These are phyloP conservation scores for Austroboletus novae-zelandiae DNA, from an alignment of 1,284 basidiomycete genomes.

Conservation along the genomic window DNA sequence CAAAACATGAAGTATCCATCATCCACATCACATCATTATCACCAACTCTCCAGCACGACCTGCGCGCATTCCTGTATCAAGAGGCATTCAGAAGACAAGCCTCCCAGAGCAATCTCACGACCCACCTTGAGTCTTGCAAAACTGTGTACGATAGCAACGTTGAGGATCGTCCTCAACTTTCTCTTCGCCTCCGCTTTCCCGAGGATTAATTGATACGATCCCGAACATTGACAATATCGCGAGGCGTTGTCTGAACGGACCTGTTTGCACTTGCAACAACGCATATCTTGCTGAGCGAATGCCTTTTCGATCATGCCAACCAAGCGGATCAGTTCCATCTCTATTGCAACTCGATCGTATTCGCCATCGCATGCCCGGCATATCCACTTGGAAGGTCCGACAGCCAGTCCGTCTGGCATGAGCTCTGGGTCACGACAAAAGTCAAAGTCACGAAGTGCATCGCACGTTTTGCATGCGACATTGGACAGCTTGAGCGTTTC, in stretches of 20 bases:
- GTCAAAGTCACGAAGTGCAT: conserved; percentile 88
- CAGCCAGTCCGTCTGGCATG: conserved; percentile 55
- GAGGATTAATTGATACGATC: conserved; percentile 70
- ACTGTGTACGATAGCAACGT: conserved; percentile 74
- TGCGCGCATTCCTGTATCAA: conserved; percentile 53
- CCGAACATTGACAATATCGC: conserved; percentile 86
- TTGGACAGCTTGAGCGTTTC: conserved; percentile 85
- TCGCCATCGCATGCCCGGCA: conserved; percentile 78
- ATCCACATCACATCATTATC: conserved; percentile 1
- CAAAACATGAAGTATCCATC: too few relatives aligned
- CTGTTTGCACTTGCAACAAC: conserved; percentile 86
- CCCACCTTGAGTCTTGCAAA: conserved; percentile 64
- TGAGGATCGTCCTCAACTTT: conserved; percentile 76
- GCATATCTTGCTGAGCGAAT: conserved; percentile 88
- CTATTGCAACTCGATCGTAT: conserved; percentile 85
- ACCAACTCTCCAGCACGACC: conserved; percentile 47
- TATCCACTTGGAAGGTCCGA: conserved; percentile 55
- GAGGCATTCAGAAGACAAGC: conserved; percentile 7
- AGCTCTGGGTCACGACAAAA: conserved; percentile 93
- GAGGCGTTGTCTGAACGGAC: conserved; percentile 87
- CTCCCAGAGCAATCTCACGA: neutral
- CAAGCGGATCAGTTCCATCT: conserved; percentile 81
- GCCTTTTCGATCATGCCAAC: conserved; percentile 71
- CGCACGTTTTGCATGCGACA: conserved; percentile 91
- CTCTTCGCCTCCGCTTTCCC: conserved; percentile 69